phyloP scores from a whole-genome alignment of 208 protist genomes.

The Leishmania guyanensis region DNA sequence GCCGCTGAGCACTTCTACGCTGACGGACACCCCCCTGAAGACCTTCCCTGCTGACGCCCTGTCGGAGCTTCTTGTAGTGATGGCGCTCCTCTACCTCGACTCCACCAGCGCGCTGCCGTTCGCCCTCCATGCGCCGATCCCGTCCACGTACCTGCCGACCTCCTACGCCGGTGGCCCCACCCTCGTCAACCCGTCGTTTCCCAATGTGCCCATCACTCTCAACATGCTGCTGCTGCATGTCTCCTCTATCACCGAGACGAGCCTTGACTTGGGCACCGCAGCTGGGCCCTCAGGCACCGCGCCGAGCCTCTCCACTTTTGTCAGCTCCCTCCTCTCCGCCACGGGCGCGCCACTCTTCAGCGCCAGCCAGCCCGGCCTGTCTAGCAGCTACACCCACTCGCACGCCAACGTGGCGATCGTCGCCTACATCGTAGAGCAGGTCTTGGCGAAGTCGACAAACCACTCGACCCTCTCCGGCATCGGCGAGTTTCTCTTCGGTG shows the following conservation, averaged over 20 bases:
- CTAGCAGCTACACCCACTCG: conserved; percentile 40
- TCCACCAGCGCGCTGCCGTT: conserved; percentile 42
- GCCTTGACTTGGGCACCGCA: conserved; percentile 22
- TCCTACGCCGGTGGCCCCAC: conserved; percentile 5
- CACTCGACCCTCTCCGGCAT: conserved; percentile 14
- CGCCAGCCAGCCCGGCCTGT: conserved; percentile 21
- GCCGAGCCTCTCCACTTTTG: conserved; percentile 35
- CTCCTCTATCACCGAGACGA: conserved; percentile 51
- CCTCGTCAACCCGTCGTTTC: conserved; percentile 29
- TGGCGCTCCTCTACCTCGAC: conserved; percentile 54
- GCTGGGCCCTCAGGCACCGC: conserved; percentile 13
- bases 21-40: conserved; percentile 15
- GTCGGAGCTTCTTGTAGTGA: conserved; percentile 54
- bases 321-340: conserved; percentile 36
- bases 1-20: not conserved
- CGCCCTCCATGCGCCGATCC: conserved; percentile 34
- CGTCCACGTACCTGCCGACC: conserved; percentile 44
- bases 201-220: conserved; percentile 42
- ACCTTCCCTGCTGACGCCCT: conserved; percentile 47
- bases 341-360: conserved; percentile 12
- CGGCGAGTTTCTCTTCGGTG: conserved; percentile 45
- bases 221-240: conserved; percentile 65
- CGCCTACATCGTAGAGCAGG: conserved; percentile 54
- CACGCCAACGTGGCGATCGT: conserved; percentile 59
- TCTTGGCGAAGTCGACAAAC: conserved; percentile 22